Evolutionary conservation across 2,329 filamentous ascomycete genomes (phyloP).

Genomic region (Colletotrichum higginsianum): DNA sequence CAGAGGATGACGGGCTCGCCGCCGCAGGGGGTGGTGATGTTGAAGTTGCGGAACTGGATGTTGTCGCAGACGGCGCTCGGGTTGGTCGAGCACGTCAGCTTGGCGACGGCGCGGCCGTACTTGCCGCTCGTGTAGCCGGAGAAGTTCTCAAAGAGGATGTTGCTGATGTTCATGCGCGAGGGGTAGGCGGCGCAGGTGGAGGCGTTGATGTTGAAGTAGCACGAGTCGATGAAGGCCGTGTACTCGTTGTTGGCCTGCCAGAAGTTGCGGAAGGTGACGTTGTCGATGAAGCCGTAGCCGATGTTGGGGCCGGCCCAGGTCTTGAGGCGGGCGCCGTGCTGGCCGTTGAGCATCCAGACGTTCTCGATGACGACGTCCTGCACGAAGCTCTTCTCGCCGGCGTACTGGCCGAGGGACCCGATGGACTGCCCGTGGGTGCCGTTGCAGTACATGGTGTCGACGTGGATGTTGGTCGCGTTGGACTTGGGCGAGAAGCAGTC

Average conservation of each 20-base stretch:
- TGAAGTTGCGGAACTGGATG: conserved; percentile 67
- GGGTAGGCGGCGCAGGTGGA: conserved; percentile 74
- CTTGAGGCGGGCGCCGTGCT: conserved; percentile 75
- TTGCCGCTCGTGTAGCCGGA: conserved; percentile 68
- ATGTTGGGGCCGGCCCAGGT: conserved; percentile 71
- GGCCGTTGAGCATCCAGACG: conserved; percentile 63
- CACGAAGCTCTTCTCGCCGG: conserved; percentile 56
- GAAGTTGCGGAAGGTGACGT: conserved; percentile 74
- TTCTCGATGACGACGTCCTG: conserved; percentile 71
- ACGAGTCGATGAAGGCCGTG: conserved; percentile 68
- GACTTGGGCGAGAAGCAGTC: conserved; percentile 77
- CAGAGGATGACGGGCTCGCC: conserved; percentile 63
- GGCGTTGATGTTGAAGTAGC: conserved; percentile 67
- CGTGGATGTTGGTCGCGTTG: conserved; percentile 71
- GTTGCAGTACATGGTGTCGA: conserved; percentile 73
- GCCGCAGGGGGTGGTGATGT: conserved; percentile 66
- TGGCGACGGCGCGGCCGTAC: conserved; percentile 66
- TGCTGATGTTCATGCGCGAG: conserved; percentile 67
- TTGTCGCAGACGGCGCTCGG: conserved; percentile 68
- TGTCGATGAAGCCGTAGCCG: conserved; percentile 71
- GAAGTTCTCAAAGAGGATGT: conserved; percentile 71
- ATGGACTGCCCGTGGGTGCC: conserved; percentile 74
- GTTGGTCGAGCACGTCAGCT: conserved; percentile 68
- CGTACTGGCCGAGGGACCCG: conserved; percentile 73
- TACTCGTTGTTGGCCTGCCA: conserved; percentile 72